These are phyloP conservation scores for Paracoccidioides lutzii DNA, from an alignment of 2,329 filamentous ascomycete genomes.

Conservation along the genomic window DNA sequence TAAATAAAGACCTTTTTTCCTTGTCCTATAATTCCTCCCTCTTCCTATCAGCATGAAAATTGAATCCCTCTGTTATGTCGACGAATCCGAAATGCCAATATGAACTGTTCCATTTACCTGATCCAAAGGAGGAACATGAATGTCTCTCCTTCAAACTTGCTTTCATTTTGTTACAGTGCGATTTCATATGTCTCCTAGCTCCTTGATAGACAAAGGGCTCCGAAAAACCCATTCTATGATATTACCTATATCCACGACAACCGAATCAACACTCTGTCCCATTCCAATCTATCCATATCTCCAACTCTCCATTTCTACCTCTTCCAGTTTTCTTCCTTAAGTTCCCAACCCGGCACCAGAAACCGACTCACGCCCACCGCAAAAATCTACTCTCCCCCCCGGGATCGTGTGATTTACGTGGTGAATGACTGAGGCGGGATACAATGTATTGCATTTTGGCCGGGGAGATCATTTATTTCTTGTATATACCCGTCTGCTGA, in stretches of 20 bases:
- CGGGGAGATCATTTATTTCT: slow-evolving; percentile 26
- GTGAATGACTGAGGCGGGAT: neutral
- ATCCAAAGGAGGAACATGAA: neutral
- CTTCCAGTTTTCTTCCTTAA: neutral
- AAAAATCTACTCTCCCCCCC: neutral
- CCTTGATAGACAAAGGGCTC: neutral
- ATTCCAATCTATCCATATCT: neutral
- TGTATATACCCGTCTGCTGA: slow-evolving; percentile 39
- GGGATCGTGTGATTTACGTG: neutral
- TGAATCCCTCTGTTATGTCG: neutral
- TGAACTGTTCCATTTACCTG: neutral
- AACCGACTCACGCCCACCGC: neutral
- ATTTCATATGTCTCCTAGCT: neutral
- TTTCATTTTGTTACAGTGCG: neutral
- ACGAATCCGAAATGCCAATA: neutral
- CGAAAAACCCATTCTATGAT: neutral
- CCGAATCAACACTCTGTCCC: neutral
- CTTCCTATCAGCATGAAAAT: neutral
- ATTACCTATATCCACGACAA: neutral
- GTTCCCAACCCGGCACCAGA: neutral
- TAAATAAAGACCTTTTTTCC: slow-evolving; percentile 1
- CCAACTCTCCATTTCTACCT: neutral
- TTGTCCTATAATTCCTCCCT: neutral
- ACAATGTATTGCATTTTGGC: slow-evolving; percentile 12
- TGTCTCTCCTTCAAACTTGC: neutral